Base-by-base conservation (phyloP, 257 asterid species). In the Salvia splendens region DNA sequence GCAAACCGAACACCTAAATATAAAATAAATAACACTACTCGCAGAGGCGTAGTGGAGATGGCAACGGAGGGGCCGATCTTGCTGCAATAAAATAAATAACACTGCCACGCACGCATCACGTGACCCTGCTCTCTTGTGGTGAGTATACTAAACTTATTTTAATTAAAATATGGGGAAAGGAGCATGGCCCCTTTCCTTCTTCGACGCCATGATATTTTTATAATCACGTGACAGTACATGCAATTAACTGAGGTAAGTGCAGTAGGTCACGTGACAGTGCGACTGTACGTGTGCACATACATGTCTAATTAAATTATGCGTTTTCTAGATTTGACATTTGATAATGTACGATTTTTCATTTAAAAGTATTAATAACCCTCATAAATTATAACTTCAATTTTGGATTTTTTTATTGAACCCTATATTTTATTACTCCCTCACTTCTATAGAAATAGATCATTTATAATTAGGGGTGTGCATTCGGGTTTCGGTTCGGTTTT, bases 71-170 rank as follows among this genome's bases (percentile, higher is more conserved):
- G n/a, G n/a, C n/a, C n/a, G n/a, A n/a, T n/a, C n/a, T n/a, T n/a
- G n/a, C n/a, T n/a, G n/a, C n/a, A n/a, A n/a, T 35, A 50, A 24
- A 50, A 8, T 4, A 74, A 64, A 50, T 9, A 46, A 58, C 40
- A 38, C 35, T 53, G 16, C 69, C 77, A 65, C 60, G 71, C 69
- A 70, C 64, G 3, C 64, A 54, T 33, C 84, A 79, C 81, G 78
- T 79, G 84, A 68, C 53, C 24, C 20, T 68, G 78, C 60, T 38
- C 16, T 48, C 62, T 67, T 24, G 30, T 24, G 1, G 30, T 24
- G 30, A 24, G 30, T 57, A 17, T 50, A 51, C 0, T 11, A 11
- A 12, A 36, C 41, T 40, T 40, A 40, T 7, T 7, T 6, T 0
- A 40, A 40, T 5, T 4, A 0, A 41, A 8, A 3, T 38, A 49